phyloP scores from a whole-genome alignment of 805 yeast species.

The Helenozyma baotianmanensis region DNA sequence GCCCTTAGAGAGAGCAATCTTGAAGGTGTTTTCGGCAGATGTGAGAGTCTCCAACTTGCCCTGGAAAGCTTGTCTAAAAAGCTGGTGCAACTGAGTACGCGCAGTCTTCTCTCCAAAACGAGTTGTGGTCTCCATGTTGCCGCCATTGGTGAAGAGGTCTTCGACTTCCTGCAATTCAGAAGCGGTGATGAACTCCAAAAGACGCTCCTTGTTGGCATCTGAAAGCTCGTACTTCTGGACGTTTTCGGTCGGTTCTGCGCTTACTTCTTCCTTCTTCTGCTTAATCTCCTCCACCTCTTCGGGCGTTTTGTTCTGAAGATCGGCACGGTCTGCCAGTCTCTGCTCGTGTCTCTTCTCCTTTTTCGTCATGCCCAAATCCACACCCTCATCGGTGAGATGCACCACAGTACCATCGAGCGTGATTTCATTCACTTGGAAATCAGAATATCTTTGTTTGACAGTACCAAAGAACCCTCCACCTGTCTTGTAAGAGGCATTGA shows the following conservation, averaged over 20 bases:
- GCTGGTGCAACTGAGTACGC: constrained; percentile 77
- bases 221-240: constrained; percentile 38
- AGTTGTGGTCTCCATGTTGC: constrained; percentile 52
- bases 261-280: constrained; percentile 16
- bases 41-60: constrained; percentile 78
- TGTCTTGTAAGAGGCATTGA: constrained; percentile 41
- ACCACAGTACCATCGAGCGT: constrained; percentile 63
- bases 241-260: neutral
- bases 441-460: constrained; percentile 86
- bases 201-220: constrained; percentile 41
- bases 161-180: constrained; percentile 56
- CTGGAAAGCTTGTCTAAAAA: constrained; percentile 68
- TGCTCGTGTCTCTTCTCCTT: constrained; percentile 46
- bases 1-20: constrained; percentile 50
- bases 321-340: constrained; percentile 35
- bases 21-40: constrained; percentile 59
- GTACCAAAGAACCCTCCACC: constrained; percentile 66
- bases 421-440: constrained; percentile 90
- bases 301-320: constrained; percentile 26
- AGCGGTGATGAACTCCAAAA: constrained; percentile 55
- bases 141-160: constrained; percentile 50
- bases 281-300: constrained; percentile 30
- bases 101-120: constrained; percentile 60
- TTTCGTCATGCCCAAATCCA: constrained; percentile 41
- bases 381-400: constrained; percentile 71